These are phyloP conservation scores for Candida berthetii DNA, from an alignment of 805 yeast genomes.

Conservation along the genomic window DNA sequence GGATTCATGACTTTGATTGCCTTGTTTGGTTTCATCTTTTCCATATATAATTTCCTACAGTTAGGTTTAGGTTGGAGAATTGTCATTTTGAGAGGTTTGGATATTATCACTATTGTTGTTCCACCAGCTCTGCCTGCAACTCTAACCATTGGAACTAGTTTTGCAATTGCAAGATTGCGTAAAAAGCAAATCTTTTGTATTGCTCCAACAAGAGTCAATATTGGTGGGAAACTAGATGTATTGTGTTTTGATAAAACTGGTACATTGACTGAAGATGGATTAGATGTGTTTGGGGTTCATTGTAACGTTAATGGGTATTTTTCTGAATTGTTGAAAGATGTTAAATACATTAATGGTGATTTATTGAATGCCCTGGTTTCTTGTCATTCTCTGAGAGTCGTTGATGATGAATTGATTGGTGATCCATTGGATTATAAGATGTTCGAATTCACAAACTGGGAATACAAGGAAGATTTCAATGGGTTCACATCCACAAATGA, in stretches of 20 bases:
- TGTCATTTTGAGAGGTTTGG: conserved; percentile 85
- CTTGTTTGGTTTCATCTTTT: conserved; percentile 71
- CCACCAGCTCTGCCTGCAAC: conserved; percentile 99
- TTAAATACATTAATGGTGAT: conserved; percentile 19
- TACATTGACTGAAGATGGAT: conserved; percentile 93
- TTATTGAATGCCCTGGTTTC: conserved; percentile 39
- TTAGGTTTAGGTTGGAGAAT: conserved; percentile 63
- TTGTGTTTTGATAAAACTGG: conserved; percentile 97
- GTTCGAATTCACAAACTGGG: conserved; percentile 87
- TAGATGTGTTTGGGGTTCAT: conserved; percentile 77
- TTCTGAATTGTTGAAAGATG: conserved; percentile 18
- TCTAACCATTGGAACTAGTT: conserved; percentile 90
- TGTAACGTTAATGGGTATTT: conserved; percentile 18
- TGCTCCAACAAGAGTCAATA: conserved; percentile 88
- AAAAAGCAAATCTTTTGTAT: conserved; percentile 74
- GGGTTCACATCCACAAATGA: conserved; percentile 31
- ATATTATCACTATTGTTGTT: conserved; percentile 91
- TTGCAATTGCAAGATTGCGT: conserved; percentile 76
- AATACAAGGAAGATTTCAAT: conserved; percentile 59
- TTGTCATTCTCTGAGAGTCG: conserved; percentile 80
- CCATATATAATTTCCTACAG: conserved; percentile 76
- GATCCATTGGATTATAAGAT: conserved; percentile 92
- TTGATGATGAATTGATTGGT: conserved; percentile 79
- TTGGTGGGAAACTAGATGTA: conserved; percentile 91
- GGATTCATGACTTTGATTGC: conserved; percentile 93